phyloP scores from a whole-genome alignment of 1,284 basidiomycete genomes.

The Rhodotorula mucilaginosa region DNA sequence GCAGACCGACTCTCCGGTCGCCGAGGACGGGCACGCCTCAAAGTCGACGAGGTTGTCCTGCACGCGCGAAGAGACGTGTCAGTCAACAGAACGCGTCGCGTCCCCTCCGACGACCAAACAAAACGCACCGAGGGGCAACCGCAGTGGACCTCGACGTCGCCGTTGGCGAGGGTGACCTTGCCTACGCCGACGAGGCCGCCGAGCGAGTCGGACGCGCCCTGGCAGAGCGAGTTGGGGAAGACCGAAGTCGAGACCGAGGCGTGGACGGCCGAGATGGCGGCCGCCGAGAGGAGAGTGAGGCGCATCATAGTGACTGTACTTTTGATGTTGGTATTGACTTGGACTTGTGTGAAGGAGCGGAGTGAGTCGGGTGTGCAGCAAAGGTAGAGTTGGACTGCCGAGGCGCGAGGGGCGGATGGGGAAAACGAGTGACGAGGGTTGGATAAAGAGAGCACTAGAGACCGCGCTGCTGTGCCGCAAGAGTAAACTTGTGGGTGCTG shows the following conservation, averaged over 20 bases:
- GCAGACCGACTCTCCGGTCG: conserved; percentile 30
- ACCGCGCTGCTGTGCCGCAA: not conserved
- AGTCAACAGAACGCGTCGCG: conserved; percentile 10
- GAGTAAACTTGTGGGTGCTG: not conserved
- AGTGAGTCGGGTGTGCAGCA: not conserved
- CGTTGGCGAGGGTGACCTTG: conserved; percentile 29
- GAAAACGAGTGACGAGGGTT: not conserved
- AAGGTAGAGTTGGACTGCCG: conserved; percentile 3
- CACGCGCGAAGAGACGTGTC: not conserved
- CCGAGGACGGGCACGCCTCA: conserved; percentile 31
- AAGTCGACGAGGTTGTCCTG: conserved; percentile 39
- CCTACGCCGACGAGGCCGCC: conserved; percentile 37
- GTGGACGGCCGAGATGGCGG: conserved; percentile 26
- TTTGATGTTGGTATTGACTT: conserved; percentile 8
- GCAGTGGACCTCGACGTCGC: conserved; percentile 37
- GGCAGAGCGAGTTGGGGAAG: conserved; percentile 39
- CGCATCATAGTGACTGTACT: conserved; percentile 30
- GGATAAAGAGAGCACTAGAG: not conserved
- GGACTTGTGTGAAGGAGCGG: conserved; percentile 9
- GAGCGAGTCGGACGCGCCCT: conserved; percentile 23
- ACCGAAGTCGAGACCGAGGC: conserved; percentile 37
- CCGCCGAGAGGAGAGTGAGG: conserved; percentile 27
- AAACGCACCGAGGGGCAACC: conserved; percentile 36
- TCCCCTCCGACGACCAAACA: not conserved
- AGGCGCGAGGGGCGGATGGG: not conserved